Conservation (phyloP, 768 basidiomycete genomes). For the Suillus bovinus region DNA sequence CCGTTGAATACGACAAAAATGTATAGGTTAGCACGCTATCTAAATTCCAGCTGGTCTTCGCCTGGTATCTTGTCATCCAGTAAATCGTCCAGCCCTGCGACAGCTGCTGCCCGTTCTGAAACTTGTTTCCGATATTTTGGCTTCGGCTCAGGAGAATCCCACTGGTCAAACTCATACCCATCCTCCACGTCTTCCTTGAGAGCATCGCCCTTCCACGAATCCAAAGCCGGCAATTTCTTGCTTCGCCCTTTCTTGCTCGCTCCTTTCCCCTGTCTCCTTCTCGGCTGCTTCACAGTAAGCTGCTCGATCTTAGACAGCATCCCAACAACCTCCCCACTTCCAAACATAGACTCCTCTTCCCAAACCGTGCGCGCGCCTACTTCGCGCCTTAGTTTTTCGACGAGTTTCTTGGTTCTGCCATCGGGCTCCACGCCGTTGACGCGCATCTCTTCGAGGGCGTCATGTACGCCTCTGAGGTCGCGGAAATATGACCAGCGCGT, state of each 20-base stretch:
- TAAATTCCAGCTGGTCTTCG: not conserved
- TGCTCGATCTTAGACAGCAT: conserved; percentile 54
- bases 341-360: conserved; percentile 48
- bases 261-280: conserved; percentile 19
- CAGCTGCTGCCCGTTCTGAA: not conserved
- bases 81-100: not conserved
- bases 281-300: conserved; percentile 30
- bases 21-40: not conserved
- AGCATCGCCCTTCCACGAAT: conserved; percentile 45
- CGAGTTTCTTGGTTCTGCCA: conserved; percentile 55
- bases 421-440: conserved; percentile 75
- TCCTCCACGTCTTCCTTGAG: conserved; percentile 32
- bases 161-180: conserved; percentile 52
- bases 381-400: conserved; percentile 64
- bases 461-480: conserved; percentile 75
- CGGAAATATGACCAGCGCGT: conserved; percentile 85
- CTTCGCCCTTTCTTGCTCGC: conserved; percentile 25
- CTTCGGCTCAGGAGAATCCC: conserved; percentile 26
- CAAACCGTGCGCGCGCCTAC: conserved; percentile 55
- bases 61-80: not conserved
- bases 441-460: conserved; percentile 78
- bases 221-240: conserved; percentile 22
- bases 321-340: conserved; percentile 50
- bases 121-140: not conserved
- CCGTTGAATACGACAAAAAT: conserved; percentile 1